A percentile compares a stretch with the other conserved stretches of the same genome.
Conservation (phyloP, 2,329 filamentous ascomycete species). For the Trichoderma asperellum region DNA sequence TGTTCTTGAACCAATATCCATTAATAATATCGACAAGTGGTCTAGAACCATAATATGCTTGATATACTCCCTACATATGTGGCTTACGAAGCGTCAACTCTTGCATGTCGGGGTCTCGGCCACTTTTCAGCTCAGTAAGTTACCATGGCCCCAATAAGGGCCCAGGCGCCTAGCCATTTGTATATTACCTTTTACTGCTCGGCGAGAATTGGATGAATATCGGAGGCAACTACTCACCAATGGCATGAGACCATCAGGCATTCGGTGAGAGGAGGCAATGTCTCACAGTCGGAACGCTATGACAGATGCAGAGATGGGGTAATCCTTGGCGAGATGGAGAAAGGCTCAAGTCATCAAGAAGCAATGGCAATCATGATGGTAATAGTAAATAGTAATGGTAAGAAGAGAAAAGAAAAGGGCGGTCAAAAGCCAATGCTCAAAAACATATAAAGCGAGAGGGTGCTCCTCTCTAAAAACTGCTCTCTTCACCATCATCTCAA, state of each 20-base stretch:
- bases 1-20: neutral
- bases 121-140: neutral
- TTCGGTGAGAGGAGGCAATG: neutral
- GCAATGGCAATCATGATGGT: neutral
- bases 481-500: neutral
- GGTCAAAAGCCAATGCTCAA: neutral
- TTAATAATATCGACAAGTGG: neutral
- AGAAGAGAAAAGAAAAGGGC: neutral
- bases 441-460: neutral
- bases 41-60: neutral
- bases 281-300: neutral
- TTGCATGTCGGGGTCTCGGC: neutral
- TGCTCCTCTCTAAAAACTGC: neutral
- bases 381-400: neutral
- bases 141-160: neutral
- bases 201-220: neutral
- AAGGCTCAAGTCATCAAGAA: neutral
- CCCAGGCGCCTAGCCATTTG: no score
- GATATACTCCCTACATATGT: neutral
- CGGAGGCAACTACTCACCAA: neutral
- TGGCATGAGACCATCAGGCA: neutral
- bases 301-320: neutral
- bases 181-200: neutral
- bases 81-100: neutral
- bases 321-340: neutral